These are phyloP conservation scores for Alternaria rosae DNA, from an alignment of 2,329 filamentous ascomycete species.

Conservation along the genomic window DNA sequence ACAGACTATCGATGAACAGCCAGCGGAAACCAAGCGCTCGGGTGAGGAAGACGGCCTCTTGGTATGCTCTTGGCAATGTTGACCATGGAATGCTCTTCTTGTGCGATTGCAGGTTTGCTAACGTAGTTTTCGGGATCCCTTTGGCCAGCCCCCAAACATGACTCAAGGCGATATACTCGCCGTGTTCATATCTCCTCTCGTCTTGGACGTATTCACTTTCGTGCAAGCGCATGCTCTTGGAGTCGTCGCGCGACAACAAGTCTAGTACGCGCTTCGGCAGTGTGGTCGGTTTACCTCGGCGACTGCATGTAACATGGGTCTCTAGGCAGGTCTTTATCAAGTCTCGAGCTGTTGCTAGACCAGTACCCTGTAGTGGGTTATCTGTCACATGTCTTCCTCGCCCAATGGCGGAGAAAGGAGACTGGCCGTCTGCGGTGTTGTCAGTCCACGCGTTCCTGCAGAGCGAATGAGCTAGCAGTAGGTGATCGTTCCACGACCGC, in stretches of 20 bases:
- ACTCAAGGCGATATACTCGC: slow-evolving; percentile 44
- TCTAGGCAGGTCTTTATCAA: slow-evolving; percentile 43
- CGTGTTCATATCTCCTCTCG: slow-evolving; percentile 39
- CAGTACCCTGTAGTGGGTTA: slow-evolving; percentile 38
- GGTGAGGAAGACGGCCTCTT: slow-evolving; percentile 47
- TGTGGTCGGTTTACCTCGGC: slow-evolving; percentile 29
- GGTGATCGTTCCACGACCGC: not conserved
- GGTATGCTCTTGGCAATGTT: slow-evolving; percentile 41
- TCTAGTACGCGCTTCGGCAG: slow-evolving; percentile 44
- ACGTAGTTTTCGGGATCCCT: slow-evolving; percentile 40
- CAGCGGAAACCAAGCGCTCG: slow-evolving; percentile 46
- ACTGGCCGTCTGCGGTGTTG: slow-evolving; percentile 42
- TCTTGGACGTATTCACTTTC: slow-evolving; percentile 36
- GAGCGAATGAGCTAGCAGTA: slow-evolving; percentile 6
- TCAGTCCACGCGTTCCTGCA: slow-evolving; percentile 5
- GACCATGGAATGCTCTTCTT: slow-evolving; percentile 41
- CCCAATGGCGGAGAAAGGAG: slow-evolving; percentile 46
- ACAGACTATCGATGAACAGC: slow-evolving; percentile 48
- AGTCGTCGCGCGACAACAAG: slow-evolving; percentile 34
- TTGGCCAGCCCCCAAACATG: slow-evolving; percentile 44
- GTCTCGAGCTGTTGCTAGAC: slow-evolving; percentile 31
- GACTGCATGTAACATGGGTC: slow-evolving; percentile 39
- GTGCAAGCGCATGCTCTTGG: slow-evolving; percentile 40
- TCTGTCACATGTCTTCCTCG: slow-evolving; percentile 41
- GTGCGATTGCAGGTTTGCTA: slow-evolving; percentile 33